phyloP scores from a whole-genome alignment of 2,329 filamentous ascomycete genomes.

The Diaporthe capsici region DNA sequence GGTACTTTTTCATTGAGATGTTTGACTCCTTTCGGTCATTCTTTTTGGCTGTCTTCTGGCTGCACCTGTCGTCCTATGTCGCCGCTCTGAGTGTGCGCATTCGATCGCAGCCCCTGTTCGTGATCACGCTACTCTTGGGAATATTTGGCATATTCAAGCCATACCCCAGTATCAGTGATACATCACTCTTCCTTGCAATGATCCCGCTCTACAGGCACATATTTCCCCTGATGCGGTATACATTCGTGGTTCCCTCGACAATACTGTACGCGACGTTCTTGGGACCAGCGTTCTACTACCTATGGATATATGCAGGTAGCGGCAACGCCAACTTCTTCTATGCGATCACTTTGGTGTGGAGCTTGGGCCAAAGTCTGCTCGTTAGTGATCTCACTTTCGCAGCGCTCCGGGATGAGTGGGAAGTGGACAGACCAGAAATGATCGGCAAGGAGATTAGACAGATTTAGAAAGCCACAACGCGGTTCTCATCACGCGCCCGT shows the following conservation, averaged over 20 bases:
- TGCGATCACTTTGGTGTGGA: conserved; percentile 99
- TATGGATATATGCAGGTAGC: conserved; percentile 98
- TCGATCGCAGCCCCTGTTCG: conserved; percentile 87
- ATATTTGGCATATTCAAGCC: conserved; percentile 97
- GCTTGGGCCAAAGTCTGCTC: conserved; percentile 86
- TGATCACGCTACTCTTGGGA: conserved; percentile 86
- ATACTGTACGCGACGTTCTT: conserved; percentile 90
- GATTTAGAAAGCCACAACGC: conserved; percentile 59
- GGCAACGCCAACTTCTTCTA: conserved; percentile 99
- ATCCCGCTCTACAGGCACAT: conserved; percentile 91
- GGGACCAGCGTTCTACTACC: conserved; percentile 94
- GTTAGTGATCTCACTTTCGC: conserved; percentile 92
- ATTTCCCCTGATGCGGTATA: conserved; percentile 93
- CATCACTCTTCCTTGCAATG: conserved; percentile 86
- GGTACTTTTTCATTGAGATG: conserved; percentile 99
- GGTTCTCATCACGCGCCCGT: background rate
- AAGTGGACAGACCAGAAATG: conserved; percentile 91
- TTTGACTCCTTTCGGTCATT: conserved; percentile 98
- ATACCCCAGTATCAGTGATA: conserved; percentile 93
- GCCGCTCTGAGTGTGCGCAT: conserved; percentile 87
- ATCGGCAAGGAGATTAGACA: conserved; percentile 89
- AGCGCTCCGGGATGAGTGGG: conserved; percentile 91
- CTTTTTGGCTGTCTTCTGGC: conserved; percentile 98
- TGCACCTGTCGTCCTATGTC: conserved; percentile 92
- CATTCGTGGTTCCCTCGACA: conserved; percentile 86